Conservation (phyloP, 257 asterid species). For the Ophiorrhiza pumila region DNA sequence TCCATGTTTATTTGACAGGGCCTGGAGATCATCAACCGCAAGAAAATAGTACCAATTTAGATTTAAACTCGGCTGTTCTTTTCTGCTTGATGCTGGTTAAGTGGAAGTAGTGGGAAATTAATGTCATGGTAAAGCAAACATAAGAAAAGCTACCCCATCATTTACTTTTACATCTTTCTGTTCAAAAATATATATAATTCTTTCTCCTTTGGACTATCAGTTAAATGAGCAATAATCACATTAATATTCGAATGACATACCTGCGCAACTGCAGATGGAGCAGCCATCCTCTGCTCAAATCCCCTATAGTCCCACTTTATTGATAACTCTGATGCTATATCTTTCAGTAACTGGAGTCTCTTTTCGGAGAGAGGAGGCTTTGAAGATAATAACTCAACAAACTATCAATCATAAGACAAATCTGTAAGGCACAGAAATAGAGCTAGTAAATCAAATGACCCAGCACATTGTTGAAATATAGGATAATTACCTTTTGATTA, state of each 20-base stretch:
- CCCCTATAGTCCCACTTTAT: conserved; percentile 78
- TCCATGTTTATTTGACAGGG: conserved; percentile 22
- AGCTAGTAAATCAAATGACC: neutral
- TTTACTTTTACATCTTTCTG: neutral
- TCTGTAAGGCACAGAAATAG: conserved; percentile 24
- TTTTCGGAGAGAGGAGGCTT: conserved; percentile 52
- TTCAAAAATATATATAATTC: neutral
- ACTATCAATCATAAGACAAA: conserved; percentile 49
- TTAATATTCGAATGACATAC: conserved; percentile 33
- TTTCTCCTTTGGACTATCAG: conserved; percentile 12
- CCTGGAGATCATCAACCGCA: conserved; percentile 22
- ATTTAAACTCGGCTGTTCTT: neutral
- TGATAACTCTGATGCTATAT: conserved; percentile 76
- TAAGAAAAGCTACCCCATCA: neutral
- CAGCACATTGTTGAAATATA: conserved; percentile 12
- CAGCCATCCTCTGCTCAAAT: conserved; percentile 70
- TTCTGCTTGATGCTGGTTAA: neutral
- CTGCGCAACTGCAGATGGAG: conserved; percentile 46
- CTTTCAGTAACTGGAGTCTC: conserved; percentile 70
- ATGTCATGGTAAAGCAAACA: neutral
- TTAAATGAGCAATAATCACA: conserved; percentile 7
- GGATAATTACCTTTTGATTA: conserved; percentile 63
- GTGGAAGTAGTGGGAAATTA: neutral
- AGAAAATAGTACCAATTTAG: neutral
- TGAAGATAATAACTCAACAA: conserved; percentile 73